A percentile compares a stretch with the other conserved stretches of the same genome.
Evolutionary conservation across 352 stramenopile species (phyloP).

Genomic region (Elongisporangium senticosum): DNA sequence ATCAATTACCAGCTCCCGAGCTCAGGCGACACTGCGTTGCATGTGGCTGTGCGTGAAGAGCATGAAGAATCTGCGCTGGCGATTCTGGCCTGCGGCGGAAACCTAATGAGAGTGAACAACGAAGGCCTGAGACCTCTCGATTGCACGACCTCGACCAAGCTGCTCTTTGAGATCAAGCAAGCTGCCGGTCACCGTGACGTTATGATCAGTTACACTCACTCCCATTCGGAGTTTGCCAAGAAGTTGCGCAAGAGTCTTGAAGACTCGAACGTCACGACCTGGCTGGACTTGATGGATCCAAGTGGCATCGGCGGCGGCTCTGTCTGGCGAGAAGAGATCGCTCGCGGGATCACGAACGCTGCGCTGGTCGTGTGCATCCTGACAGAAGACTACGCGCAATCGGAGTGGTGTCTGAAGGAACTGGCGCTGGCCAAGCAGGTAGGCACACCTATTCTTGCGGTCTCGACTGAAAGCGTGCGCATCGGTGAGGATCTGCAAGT

Average conservation of each 20-base stretch:
- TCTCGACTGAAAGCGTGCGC: slow-evolving; percentile 59
- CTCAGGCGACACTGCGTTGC: slow-evolving; percentile 66
- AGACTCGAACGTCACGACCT: slow-evolving; percentile 76
- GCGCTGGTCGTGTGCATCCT: slow-evolving; percentile 70
- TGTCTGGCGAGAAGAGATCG: slow-evolving; percentile 82
- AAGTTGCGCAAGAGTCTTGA: slow-evolving; percentile 70
- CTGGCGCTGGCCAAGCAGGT: slow-evolving; percentile 77
- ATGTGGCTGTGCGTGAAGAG: slow-evolving; percentile 60
- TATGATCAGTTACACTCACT: slow-evolving; percentile 88
- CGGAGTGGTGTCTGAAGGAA: slow-evolving; percentile 84
- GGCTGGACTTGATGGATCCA: slow-evolving; percentile 82
- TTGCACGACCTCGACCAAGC: slow-evolving; percentile 69
- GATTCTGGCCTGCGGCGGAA: slow-evolving; percentile 60
- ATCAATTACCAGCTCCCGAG: slow-evolving; percentile 66
- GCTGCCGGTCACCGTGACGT: slow-evolving; percentile 74
- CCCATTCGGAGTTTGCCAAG: slow-evolving; percentile 74
- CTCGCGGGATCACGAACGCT: slow-evolving; percentile 69
- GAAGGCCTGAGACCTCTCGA: slow-evolving; percentile 66
- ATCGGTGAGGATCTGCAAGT: slow-evolving; percentile 77
- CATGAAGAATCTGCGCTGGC: slow-evolving; percentile 62
- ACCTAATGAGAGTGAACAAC: slow-evolving; percentile 71
- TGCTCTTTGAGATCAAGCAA: slow-evolving; percentile 79
- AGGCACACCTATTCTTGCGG: slow-evolving; percentile 65
- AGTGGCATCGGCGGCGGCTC: slow-evolving; percentile 77
- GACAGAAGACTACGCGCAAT: slow-evolving; percentile 73